Conservation (phyloP, 2,329 filamentous ascomycete genomes). For the Ambrosiella beaveri region DNA sequence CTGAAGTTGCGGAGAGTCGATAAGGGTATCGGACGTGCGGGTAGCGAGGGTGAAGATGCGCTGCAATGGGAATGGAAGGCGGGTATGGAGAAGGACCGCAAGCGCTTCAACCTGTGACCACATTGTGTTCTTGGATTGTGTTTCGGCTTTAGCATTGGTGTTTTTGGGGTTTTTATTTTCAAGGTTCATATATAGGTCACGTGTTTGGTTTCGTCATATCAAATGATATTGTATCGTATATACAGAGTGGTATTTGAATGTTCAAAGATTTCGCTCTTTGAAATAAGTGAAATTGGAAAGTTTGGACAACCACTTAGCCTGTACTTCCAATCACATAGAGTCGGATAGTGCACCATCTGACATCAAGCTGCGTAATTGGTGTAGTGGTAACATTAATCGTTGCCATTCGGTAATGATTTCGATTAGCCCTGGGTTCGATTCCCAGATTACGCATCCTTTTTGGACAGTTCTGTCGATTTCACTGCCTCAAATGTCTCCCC, state of each 20-base stretch:
- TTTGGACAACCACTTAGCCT: not conserved
- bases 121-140: slow-evolving; percentile 4
- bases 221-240: not conserved
- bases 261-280: not conserved
- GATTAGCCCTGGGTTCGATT: slow-evolving; percentile 3
- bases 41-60: slow-evolving; percentile 52
- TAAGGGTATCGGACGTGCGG: slow-evolving; percentile 60
- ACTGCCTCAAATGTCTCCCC: not conserved
- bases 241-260: not conserved
- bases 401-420: slow-evolving; percentile 5
- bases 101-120: slow-evolving; percentile 70
- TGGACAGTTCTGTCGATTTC: not conserved
- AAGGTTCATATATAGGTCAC: not conserved
- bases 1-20: slow-evolving; percentile 83
- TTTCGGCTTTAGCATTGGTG: slow-evolving; percentile 8
- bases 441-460: not conserved
- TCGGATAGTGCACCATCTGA: not conserved
- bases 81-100: slow-evolving; percentile 83
- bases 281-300: too few species aligned
- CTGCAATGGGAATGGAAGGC: slow-evolving; percentile 96
- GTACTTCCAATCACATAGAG: too few species aligned
- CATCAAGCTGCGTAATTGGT: slow-evolving; percentile 5
- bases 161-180: slow-evolving; percentile 3
- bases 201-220: not conserved
- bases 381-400: slow-evolving; percentile 9